Evolutionary conservation across 352 stramenopile species (phyloP).

Genomic region (Phytophthora fragariaefolia): DNA sequence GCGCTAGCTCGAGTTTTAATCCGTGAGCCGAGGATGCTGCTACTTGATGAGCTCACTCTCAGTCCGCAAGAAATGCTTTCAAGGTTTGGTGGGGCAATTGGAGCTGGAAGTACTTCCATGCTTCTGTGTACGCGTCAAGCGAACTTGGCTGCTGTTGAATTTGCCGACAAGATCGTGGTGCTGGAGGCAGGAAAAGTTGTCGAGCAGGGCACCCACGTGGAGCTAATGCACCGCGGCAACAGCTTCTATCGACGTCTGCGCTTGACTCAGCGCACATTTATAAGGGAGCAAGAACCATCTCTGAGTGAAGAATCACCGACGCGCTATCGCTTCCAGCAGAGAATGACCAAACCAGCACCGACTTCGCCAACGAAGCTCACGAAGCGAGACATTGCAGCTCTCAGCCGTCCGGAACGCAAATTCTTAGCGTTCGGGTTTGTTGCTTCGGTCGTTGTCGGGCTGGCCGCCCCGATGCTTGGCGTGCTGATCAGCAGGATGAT

Average conservation of each 20-base stretch:
- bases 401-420: conserved; percentile 44
- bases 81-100: conserved; percentile 49
- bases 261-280: conserved; percentile 37
- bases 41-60: conserved; percentile 56
- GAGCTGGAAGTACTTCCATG: conserved; percentile 53
- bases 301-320: background rate
- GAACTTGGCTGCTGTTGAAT: conserved; percentile 55
- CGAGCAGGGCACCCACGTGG: conserved; percentile 55
- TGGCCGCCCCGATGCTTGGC: conserved; percentile 39
- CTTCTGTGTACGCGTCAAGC: conserved; percentile 93
- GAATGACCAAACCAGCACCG: background rate
- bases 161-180: conserved; percentile 67
- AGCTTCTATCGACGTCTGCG: conserved; percentile 83
- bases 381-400: conserved; percentile 36
- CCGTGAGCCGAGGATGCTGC: conserved; percentile 46
- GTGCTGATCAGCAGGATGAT: conserved; percentile 47
- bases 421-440: conserved; percentile 44
- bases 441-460: conserved; percentile 41
- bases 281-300: conserved; percentile 4
- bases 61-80: conserved; percentile 52
- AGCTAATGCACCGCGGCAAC: conserved; percentile 63
- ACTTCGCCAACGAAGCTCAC: conserved; percentile 36
- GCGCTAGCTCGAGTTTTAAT: conserved; percentile 52
- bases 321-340: background rate
- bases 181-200: conserved; percentile 47